Percentiles rank a stretch among this genome's conserved stretches.
Evolutionary conservation across 2,329 filamentous ascomycete genomes (phyloP).

Genomic region (Tolypocladium ophioglossoides): DNA sequence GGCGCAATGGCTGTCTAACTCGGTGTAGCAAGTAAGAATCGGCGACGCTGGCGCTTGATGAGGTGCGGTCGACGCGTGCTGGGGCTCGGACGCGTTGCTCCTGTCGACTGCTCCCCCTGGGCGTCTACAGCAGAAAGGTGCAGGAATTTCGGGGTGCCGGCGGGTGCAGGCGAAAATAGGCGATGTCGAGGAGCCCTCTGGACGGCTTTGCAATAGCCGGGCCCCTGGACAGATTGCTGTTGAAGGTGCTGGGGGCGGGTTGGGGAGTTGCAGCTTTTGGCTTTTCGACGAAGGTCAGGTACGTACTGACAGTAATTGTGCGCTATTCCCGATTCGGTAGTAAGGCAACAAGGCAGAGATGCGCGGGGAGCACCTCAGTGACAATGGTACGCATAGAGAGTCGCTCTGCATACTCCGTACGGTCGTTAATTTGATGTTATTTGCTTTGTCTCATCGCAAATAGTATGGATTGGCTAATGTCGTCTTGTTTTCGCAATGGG

Average conservation of each 20-base stretch:
- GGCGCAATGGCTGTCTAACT: slow-evolving; percentile 14
- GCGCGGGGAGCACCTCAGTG: neutral
- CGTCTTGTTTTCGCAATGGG: neutral
- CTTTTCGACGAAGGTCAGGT: slow-evolving; percentile 9
- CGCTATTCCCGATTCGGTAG: slow-evolving; percentile 14
- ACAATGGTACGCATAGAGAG: neutral
- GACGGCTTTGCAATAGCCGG: neutral
- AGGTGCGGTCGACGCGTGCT: slow-evolving; percentile 2
- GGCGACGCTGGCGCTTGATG: neutral
- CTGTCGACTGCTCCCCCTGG: neutral
- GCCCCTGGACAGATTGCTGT: neutral
- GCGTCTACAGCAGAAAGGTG: neutral
- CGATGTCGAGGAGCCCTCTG: neutral
- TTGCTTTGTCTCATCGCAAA: neutral
- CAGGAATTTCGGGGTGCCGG: neutral
- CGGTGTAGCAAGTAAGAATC: slow-evolving; percentile 3
- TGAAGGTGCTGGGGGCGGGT: neutral
- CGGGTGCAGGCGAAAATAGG: neutral
- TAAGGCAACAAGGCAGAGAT: slow-evolving; percentile 23
- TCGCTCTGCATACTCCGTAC: neutral
- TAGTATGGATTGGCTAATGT: neutral
- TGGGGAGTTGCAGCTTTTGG: slow-evolving; percentile 3
- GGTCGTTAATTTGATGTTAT: no score
- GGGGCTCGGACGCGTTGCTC: slow-evolving; percentile 1
- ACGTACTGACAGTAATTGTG: slow-evolving; percentile 9